phyloP scores from a whole-genome alignment of 2,329 filamentous ascomycete species.

The Stachybotrys echinatus region DNA sequence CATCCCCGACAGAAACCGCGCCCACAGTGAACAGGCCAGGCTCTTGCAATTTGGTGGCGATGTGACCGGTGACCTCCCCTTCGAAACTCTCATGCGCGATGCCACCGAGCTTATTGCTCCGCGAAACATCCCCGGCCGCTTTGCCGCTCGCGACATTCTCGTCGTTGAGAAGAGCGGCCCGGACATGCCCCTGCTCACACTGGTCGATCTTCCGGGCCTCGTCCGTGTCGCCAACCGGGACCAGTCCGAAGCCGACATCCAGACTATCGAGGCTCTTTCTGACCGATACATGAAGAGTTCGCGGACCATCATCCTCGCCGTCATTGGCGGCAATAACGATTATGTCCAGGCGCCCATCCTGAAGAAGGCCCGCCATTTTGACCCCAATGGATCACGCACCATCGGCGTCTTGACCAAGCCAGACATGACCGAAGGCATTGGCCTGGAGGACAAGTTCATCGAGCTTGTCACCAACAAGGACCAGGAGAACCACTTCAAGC shows the following conservation, averaged over 20 bases:
- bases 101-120: slow-evolving; percentile 46
- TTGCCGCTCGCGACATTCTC: slow-evolving; percentile 48
- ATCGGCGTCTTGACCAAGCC: slow-evolving; percentile 50
- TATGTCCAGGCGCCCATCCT: slow-evolving; percentile 48
- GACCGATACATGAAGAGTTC: slow-evolving; percentile 51
- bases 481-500: slow-evolving; percentile 42
- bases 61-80: slow-evolving; percentile 37
- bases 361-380: slow-evolving; percentile 44
- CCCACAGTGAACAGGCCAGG: slow-evolving; percentile 39
- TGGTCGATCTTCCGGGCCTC: slow-evolving; percentile 57
- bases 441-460: slow-evolving; percentile 48
- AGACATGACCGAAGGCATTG: slow-evolving; percentile 47
- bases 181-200: slow-evolving; percentile 52
- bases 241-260: slow-evolving; percentile 47
- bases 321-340: slow-evolving; percentile 50
- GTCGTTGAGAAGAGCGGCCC: slow-evolving; percentile 56
- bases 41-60: slow-evolving; percentile 43
- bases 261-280: slow-evolving; percentile 45
- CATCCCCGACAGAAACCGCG: slow-evolving; percentile 46
- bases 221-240: slow-evolving; percentile 48
- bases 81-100: slow-evolving; percentile 45
- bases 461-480: slow-evolving; percentile 47
- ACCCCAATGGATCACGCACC: slow-evolving; percentile 41
- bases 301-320: slow-evolving; percentile 50
- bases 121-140: slow-evolving; percentile 43